Percentiles rank a stretch among this genome's conserved stretches.
phyloP scores from a whole-genome alignment of 2,329 filamentous ascomycete species.

The Fusarium coffeatum region DNA sequence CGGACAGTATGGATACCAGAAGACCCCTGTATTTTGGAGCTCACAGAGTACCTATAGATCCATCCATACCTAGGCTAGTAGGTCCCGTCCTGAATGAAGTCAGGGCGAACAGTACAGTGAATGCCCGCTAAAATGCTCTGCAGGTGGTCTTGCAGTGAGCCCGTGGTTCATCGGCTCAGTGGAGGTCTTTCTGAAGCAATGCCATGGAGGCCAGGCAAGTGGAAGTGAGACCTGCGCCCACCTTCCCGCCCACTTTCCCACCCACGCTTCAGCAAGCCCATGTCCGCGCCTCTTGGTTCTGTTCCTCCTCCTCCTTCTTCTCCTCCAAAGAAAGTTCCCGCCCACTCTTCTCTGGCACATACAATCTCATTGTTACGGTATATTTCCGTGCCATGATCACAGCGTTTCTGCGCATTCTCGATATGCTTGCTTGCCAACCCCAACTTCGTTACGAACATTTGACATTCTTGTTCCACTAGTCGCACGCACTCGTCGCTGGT shows the following conservation, averaged over 20 bases:
- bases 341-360: slow-evolving; percentile 45
- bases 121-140: slow-evolving; percentile 15
- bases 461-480: slow-evolving; percentile 40
- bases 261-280: slow-evolving; percentile 14
- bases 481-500: slow-evolving; percentile 40
- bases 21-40: slow-evolving; percentile 26
- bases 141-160: slow-evolving; percentile 23
- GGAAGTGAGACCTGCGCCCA: slow-evolving; percentile 35
- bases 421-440: slow-evolving; percentile 47
- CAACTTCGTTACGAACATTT: slow-evolving; percentile 39
- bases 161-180: slow-evolving; percentile 12
- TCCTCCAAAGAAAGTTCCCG: slow-evolving; percentile 44
- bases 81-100: slow-evolving; percentile 12
- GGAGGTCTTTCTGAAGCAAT: not conserved
- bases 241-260: slow-evolving; percentile 41
- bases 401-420: slow-evolving; percentile 35
- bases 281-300: slow-evolving; percentile 17
- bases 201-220: slow-evolving; percentile 21
- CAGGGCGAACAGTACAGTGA: not conserved
- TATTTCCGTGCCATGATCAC: slow-evolving; percentile 40
- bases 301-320: slow-evolving; percentile 27
- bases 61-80: not conserved
- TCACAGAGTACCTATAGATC: not conserved
- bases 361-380: slow-evolving; percentile 25
- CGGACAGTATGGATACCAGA: not conserved